These are phyloP conservation scores for Candida loeiensis DNA, from an alignment of 805 yeast species.

Conservation along the genomic window DNA sequence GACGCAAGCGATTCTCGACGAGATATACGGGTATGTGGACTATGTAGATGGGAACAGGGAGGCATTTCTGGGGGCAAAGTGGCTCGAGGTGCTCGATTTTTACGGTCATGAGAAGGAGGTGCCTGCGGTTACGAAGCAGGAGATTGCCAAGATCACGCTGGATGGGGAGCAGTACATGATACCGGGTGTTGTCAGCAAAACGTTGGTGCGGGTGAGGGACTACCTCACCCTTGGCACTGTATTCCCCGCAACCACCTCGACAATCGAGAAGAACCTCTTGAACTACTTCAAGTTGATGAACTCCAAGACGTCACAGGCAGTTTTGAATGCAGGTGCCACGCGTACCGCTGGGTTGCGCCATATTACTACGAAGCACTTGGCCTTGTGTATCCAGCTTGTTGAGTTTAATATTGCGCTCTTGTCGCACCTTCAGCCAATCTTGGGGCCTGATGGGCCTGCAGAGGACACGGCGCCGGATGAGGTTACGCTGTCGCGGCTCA, in stretches of 20 bases:
- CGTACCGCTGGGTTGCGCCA: slow-evolving; percentile 69
- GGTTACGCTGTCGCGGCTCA: slow-evolving; percentile 27
- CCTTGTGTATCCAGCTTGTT: slow-evolving; percentile 64
- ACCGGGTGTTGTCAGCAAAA: slow-evolving; percentile 25
- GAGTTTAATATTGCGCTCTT: slow-evolving; percentile 42
- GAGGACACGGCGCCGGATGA: slow-evolving; percentile 19
- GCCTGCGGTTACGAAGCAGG: background rate
- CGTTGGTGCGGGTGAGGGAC: slow-evolving; percentile 38
- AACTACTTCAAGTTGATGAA: slow-evolving; percentile 46
- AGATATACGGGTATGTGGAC: slow-evolving; percentile 23
- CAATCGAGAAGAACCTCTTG: slow-evolving; percentile 45
- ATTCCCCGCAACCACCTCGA: slow-evolving; percentile 44
- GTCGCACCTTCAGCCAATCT: slow-evolving; percentile 22
- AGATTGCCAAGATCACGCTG: slow-evolving; percentile 13
- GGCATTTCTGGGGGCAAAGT: slow-evolving; percentile 21
- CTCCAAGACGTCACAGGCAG: slow-evolving; percentile 53
- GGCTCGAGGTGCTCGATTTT: slow-evolving; percentile 27
- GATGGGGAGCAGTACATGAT: slow-evolving; percentile 24
- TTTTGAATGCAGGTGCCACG: slow-evolving; percentile 74
- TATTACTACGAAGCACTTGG: slow-evolving; percentile 68
- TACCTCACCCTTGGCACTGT: slow-evolving; percentile 55
- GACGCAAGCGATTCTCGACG: slow-evolving; percentile 24
- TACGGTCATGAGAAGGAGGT: slow-evolving; percentile 6
- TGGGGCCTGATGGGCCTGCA: slow-evolving; percentile 4
- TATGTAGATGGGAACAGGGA: slow-evolving; percentile 19